phyloP scores from a whole-genome alignment of 352 stramenopile species.

The Globisporangium spiculum region DNA sequence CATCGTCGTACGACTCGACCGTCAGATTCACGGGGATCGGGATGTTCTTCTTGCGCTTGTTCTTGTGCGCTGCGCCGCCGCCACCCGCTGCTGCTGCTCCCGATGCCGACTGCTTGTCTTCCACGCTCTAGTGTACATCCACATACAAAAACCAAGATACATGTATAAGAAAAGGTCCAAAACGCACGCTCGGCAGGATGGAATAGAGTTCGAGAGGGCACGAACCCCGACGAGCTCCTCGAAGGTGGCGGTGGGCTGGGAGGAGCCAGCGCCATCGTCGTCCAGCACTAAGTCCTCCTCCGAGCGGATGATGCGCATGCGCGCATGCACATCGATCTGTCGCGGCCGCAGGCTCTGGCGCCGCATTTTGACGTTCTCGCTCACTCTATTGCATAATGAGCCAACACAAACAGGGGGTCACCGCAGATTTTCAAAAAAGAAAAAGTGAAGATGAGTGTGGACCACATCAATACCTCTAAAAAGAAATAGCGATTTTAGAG shows the following conservation, averaged over 20 bases:
- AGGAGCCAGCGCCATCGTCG: conserved; percentile 37
- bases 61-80: conserved; percentile 26
- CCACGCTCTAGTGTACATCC: conserved; percentile 39
- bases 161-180: neutral
- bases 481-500: neutral
- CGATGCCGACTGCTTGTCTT: conserved; percentile 36
- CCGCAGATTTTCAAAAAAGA: neutral
- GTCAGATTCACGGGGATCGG: conserved; percentile 78
- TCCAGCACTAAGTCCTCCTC: conserved; percentile 78
- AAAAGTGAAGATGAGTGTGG: neutral
- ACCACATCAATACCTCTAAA: neutral
- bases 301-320: conserved; percentile 79
- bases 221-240: conserved; percentile 71
- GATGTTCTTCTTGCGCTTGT: conserved; percentile 80
- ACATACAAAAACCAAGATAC: conserved; percentile 3
- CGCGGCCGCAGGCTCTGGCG: conserved; percentile 82
- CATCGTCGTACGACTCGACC: conserved; percentile 63
- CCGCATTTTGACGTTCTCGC: conserved; percentile 35
- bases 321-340: conserved; percentile 86
- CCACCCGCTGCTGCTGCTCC: neutral
- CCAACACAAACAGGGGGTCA: neutral
- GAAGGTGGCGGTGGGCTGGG: conserved; percentile 48
- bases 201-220: neutral
- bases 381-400: conserved; percentile 4
- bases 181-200: neutral